Percentiles rank a stretch among this genome's conserved stretches.
Evolutionary conservation across 176 grass and related monocot species (phyloP).

Genomic region (Rhynchospora pubera): DNA sequence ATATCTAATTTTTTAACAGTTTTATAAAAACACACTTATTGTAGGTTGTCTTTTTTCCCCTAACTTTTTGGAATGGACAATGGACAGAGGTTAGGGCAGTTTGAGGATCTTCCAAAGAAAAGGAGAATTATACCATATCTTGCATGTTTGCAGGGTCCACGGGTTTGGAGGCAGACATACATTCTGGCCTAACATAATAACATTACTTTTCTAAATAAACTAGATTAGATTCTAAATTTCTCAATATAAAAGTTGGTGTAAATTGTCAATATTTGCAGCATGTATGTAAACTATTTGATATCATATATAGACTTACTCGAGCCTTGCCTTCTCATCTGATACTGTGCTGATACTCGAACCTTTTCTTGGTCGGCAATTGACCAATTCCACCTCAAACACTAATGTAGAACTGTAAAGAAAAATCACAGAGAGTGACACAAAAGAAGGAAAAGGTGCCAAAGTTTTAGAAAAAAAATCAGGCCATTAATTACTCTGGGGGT

Average conservation of each 20-base stretch:
- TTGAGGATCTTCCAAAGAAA: not conserved
- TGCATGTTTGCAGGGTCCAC: not conserved
- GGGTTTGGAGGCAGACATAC: not conserved
- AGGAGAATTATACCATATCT: not conserved
- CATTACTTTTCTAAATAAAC: not conserved
- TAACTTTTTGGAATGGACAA: not conserved
- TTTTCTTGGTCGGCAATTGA: slow-evolving; percentile 88
- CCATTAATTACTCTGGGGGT: slow-evolving; percentile 59
- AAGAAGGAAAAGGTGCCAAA: not conserved
- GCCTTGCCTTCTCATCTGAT: slow-evolving; percentile 80
- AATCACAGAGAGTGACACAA: not conserved
- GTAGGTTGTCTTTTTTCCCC: not conserved
- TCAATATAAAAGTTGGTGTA: not conserved
- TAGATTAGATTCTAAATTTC: not conserved
- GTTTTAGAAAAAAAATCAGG: not conserved
- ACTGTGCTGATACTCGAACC: slow-evolving; percentile 68
- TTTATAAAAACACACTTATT: not conserved
- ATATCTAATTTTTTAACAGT: not conserved
- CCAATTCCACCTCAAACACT: slow-evolving; percentile 87
- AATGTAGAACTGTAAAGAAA: slow-evolving; percentile 64
- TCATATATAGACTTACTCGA: slow-evolving; percentile 55
- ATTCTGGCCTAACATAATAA: too few relatives aligned
- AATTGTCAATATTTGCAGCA: not conserved
- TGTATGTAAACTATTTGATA: not conserved
- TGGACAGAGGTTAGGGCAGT: not conserved